Conservation (phyloP, 306 rosid genomes). For the Elaeagnus macrophylla region DNA sequence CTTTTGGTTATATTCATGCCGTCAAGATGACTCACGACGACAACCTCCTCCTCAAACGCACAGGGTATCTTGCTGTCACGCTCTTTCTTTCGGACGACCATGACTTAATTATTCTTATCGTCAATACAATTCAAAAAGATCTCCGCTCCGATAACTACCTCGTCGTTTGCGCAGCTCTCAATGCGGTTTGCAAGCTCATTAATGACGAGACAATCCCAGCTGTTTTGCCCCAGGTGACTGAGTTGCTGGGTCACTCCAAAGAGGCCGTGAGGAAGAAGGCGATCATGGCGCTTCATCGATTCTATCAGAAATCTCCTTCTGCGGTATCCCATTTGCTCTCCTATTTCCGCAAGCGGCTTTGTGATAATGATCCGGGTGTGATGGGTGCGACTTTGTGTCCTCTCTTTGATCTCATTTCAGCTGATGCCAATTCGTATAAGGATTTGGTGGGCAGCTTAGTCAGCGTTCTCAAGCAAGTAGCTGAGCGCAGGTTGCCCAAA, state of each 20-base stretch:
- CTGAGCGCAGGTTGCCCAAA: constrained; percentile 80
- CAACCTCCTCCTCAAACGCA: constrained; percentile 59
- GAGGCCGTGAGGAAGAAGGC: constrained; percentile 89
- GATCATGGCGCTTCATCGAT: constrained; percentile 86
- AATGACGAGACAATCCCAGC: constrained; percentile 95
- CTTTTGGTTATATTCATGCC: constrained; percentile 91
- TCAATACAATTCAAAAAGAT: constrained; percentile 94
- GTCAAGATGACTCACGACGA: constrained; percentile 95
- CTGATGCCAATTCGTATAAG: constrained; percentile 55
- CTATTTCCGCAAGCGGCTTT: constrained; percentile 62
- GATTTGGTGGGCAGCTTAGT: constrained; percentile 82
- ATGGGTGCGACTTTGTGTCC: constrained; percentile 94
- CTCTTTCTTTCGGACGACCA: constrained; percentile 74
- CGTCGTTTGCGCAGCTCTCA: constrained; percentile 76
- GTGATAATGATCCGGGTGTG: constrained; percentile 92
- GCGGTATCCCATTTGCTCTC: constrained; percentile 68
- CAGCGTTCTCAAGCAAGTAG: constrained; percentile 78
- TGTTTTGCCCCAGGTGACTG: constrained; percentile 77
- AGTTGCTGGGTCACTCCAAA: constrained; percentile 58
- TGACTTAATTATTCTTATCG: constrained; percentile 84
- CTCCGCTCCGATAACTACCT: constrained; percentile 76
- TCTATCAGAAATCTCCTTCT: constrained; percentile 61
- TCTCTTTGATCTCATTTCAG: constrained; percentile 47
- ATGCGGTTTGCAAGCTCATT: constrained; percentile 71
- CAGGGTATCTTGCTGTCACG: constrained; percentile 91